Evolutionary conservation across 768 basidiomycete species (phyloP), one percentile per base, ranked within the genome.

Genomic region (Amanita rubescens): DNA sequence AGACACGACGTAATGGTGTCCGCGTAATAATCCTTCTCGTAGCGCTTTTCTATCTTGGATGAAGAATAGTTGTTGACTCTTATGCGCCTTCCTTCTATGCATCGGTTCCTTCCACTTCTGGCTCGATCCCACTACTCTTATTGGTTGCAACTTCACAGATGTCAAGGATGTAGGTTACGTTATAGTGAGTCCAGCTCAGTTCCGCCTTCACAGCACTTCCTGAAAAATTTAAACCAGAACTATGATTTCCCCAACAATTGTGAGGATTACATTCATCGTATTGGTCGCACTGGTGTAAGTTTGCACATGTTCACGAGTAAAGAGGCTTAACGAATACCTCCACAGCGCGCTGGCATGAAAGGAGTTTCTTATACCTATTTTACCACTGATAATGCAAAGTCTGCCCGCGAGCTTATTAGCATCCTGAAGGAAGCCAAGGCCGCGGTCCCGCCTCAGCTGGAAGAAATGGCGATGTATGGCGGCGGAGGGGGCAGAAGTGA

Each of bases 161-260:
- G 94, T 98, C 72, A 97, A 98, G 87, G 94, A 98, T 74, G 94
- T 98, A 61, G 87, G 90, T 62, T 97, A 94, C 71, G 94, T 97
- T 59, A 92, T 98, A 62, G 91, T 93, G 62, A 67, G 90, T 80
- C 12, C 48, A 46, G 30, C 38, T 37, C 2, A 22, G 53, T 34
- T 14, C 9, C 35, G 27, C 49, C 14, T 46, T 39, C 19, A n/a
- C n/a, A n/a, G n/a, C n/a, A n/a, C n/a, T n/a, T n/a, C n/a, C n/a
- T n/a, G n/a, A n/a, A n/a, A n/a, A n/a, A n/a, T n/a, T n/a, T 33
- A 24, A 53, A 49, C 61, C 59, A 94, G 93, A 94, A 94, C 71
- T 94, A 90, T 67, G 94, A 97, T 68, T 96, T 98, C 76, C 94
- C 94, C 1, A 96, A 96, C 72, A 94, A 95, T 66, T 91, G 90